A percentile compares a stretch with the other conserved stretches of the same genome.
phyloP scores from a whole-genome alignment of 2,329 filamentous ascomycete species.

The Chaetothyriales sp. region DNA sequence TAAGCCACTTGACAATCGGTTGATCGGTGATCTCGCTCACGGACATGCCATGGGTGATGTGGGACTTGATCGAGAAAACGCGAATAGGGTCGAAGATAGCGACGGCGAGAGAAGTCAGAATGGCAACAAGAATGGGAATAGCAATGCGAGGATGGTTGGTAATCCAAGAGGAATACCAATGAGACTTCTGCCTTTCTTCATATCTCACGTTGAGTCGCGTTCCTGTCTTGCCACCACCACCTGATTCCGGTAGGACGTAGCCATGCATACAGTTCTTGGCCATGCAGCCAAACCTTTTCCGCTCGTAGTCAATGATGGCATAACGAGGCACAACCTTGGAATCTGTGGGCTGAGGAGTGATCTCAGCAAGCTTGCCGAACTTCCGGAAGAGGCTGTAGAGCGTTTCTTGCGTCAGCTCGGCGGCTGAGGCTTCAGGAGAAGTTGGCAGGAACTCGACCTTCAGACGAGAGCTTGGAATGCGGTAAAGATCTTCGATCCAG shows the following conservation, averaged over 20 bases:
- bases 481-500: slow-evolving; percentile 85
- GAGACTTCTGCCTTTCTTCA: slow-evolving; percentile 58
- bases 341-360: slow-evolving; percentile 64
- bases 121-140: slow-evolving; percentile 64
- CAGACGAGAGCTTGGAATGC: slow-evolving; percentile 60
- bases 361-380: slow-evolving; percentile 83
- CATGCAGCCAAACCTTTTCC: slow-evolving; percentile 63
- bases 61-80: slow-evolving; percentile 78
- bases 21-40: slow-evolving; percentile 49
- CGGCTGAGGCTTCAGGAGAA: slow-evolving; percentile 52
- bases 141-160: slow-evolving; percentile 74
- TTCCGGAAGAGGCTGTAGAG: slow-evolving; percentile 74
- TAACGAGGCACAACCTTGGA: slow-evolving; percentile 72
- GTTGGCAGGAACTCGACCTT: slow-evolving; percentile 73
- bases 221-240: slow-evolving; percentile 58
- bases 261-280: slow-evolving; percentile 89
- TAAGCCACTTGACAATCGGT: slow-evolving; percentile 61
- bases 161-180: slow-evolving; percentile 78
- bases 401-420: slow-evolving; percentile 71
- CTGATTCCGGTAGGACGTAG: slow-evolving; percentile 50
- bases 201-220: slow-evolving; percentile 73
- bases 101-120: slow-evolving; percentile 70
- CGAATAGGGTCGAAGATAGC: slow-evolving; percentile 87
- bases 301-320: slow-evolving; percentile 62
- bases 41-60: slow-evolving; percentile 64